These are phyloP conservation scores for Cucurbita maxima DNA, from an alignment of 306 rosid species.

Conservation along the genomic window DNA sequence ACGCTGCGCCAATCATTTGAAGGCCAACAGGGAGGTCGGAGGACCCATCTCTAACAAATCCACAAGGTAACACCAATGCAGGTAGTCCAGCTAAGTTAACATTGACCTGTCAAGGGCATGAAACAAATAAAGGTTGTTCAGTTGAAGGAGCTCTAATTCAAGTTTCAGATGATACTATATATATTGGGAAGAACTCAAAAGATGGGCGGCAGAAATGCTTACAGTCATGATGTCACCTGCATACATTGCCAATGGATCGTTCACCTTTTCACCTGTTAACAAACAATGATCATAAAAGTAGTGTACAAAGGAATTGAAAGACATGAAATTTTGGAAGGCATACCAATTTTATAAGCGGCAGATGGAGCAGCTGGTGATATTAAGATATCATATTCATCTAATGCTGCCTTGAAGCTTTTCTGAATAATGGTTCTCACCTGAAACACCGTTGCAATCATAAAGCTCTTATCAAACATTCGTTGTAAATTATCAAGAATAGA, in stretches of 20 bases:
- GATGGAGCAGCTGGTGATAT: constrained; percentile 97
- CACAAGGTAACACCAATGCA: constrained; percentile 93
- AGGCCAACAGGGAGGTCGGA: constrained; percentile 90
- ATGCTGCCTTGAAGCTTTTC: constrained; percentile 77
- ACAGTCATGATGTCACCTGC: constrained; percentile 98
- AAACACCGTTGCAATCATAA: constrained; percentile 16
- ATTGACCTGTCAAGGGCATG: constrained; percentile 45
- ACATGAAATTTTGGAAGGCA: neutral
- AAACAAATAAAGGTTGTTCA: neutral
- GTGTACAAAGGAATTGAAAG: constrained; percentile 9
- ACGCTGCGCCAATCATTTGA: constrained; percentile 89
- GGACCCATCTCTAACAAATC: constrained; percentile 69
- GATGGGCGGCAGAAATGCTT: constrained; percentile 23
- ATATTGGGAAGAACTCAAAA: neutral
- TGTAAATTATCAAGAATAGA: neutral
- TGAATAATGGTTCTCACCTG: constrained; percentile 88
- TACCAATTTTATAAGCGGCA: constrained; percentile 86
- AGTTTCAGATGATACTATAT: neutral
- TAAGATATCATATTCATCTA: constrained; percentile 67
- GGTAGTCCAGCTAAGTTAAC: constrained; percentile 96
- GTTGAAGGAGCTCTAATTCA: neutral
- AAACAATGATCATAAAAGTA: neutral
- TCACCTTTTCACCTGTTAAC: constrained; percentile 73
- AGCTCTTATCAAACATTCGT: neutral
- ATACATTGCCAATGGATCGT: constrained; percentile 89